phyloP scores from a whole-genome alignment of 441 rosid species.

The Pelargonium cotyledonis region DNA sequence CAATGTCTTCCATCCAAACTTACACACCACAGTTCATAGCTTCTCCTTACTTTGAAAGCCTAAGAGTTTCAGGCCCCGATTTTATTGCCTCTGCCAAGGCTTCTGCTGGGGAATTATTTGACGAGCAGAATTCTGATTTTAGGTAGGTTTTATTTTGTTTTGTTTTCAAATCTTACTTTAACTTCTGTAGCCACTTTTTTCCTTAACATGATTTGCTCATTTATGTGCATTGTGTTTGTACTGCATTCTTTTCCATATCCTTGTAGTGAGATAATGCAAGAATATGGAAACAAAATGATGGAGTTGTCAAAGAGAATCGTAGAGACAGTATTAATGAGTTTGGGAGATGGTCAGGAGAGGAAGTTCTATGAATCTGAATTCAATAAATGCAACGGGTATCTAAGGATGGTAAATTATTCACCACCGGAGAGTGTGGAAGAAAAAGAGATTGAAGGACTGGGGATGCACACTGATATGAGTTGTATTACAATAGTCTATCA shows the following conservation, averaged over 20 bases:
- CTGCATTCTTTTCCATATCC: constrained; percentile 6
- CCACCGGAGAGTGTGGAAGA: constrained; percentile 42
- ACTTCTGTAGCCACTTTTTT: constrained; percentile 12
- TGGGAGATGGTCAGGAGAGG: constrained; percentile 39
- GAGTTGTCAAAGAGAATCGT: constrained; percentile 45
- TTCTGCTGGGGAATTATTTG: constrained; percentile 42
- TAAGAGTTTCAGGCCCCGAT: constrained; percentile 52
- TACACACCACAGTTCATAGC: constrained; percentile 63
- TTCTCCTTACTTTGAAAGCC: constrained; percentile 65
- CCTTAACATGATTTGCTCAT: constrained; percentile 13
- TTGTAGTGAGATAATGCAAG: constrained; percentile 42
- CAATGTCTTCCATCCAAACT: constrained; percentile 31
- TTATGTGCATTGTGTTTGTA: constrained; percentile 5
- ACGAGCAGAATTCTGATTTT: constrained; percentile 32
- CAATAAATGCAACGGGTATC: constrained; percentile 51
- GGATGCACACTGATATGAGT: constrained; percentile 80
- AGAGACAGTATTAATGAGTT: constrained; percentile 35
- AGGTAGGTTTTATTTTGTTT: constrained; percentile 27
- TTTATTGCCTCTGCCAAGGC: constrained; percentile 46
- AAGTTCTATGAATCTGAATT: constrained; percentile 43
- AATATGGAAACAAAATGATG: constrained; percentile 51
- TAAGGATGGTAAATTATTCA: constrained; percentile 54
- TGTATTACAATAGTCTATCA: constrained; percentile 68
- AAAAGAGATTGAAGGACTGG: constrained; percentile 59
- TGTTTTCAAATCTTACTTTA: background rate